Percentiles rank a stretch among this genome's conserved stretches.
Evolutionary conservation across 768 basidiomycete genomes (phyloP).

Genomic region (Dictyophora rubrovolvata): DNA sequence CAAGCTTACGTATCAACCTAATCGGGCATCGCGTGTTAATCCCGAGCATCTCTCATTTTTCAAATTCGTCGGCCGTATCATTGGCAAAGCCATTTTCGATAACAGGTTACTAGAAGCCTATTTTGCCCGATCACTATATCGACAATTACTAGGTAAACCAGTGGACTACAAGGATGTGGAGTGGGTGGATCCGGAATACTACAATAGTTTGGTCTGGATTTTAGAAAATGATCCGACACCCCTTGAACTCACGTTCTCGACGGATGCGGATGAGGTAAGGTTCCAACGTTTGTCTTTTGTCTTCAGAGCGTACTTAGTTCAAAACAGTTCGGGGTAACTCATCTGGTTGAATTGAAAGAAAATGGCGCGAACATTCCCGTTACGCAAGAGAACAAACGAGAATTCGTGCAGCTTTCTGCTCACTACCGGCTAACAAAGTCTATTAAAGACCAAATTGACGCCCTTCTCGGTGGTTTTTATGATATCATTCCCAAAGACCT

Average conservation of each 20-base stretch:
- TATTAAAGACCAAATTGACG: conserved; percentile 93
- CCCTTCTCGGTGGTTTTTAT: conserved; percentile 83
- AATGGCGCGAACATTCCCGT: conserved; percentile 77
- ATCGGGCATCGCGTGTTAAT: conserved; percentile 89
- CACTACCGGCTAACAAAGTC: conserved; percentile 89
- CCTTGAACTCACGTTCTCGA: conserved; percentile 86
- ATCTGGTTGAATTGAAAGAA: conserved; percentile 78
- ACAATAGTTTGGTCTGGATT: conserved; percentile 97
- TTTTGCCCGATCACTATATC: conserved; percentile 93
- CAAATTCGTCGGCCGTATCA: conserved; percentile 96
- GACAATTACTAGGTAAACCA: conserved; percentile 86
- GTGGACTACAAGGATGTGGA: conserved; percentile 96
- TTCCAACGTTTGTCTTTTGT: conserved; percentile 5
- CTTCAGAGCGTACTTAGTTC: conserved; percentile 9
- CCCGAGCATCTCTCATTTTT: conserved; percentile 95
- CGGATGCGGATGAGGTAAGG: conserved; percentile 88
- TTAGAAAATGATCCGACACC: conserved; percentile 87
- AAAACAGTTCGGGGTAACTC: conserved; percentile 77
- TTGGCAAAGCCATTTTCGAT: conserved; percentile 96
- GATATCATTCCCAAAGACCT: conserved; percentile 97
- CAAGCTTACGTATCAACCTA: conserved; percentile 90
- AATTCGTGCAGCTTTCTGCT: conserved; percentile 92
- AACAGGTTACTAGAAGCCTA: conserved; percentile 94
- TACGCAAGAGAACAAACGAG: conserved; percentile 92
- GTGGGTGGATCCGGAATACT: conserved; percentile 97